Percentiles rank a stretch among this genome's conserved stretches.
Conservation (phyloP, 2,329 filamentous ascomycete genomes). For the Penicillium occitanis region DNA sequence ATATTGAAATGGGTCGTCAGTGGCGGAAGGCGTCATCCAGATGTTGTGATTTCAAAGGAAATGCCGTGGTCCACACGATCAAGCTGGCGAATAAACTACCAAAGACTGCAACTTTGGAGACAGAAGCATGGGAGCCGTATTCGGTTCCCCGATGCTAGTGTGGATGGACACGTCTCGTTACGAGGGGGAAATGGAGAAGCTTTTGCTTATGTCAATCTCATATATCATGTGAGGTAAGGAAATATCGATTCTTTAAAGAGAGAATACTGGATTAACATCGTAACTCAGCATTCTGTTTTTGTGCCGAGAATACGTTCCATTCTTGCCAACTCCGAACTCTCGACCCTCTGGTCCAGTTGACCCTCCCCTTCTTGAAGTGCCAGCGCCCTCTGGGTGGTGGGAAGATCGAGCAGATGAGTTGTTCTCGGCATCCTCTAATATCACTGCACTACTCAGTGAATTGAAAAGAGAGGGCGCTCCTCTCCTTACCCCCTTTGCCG, state of each 20-base stretch:
- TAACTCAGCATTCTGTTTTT: conserved; percentile 42
- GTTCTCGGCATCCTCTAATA: conserved; percentile 39
- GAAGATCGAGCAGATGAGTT: conserved; percentile 39
- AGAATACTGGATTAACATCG: background rate
- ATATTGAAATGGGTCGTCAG: conserved; percentile 47
- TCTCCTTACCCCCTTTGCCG: conserved; percentile 46
- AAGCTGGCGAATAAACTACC: conserved; percentile 35
- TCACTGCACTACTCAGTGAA: conserved; percentile 40
- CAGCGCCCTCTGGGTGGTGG: conserved; percentile 45
- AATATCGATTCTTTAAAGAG: background rate
- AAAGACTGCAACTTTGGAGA: conserved; percentile 39
- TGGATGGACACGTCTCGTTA: conserved; percentile 42
- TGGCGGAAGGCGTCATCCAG: conserved; percentile 44
- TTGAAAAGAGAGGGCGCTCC: conserved; percentile 39
- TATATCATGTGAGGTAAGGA: conserved; percentile 47
- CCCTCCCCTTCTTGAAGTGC: conserved; percentile 40
- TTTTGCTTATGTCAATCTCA: conserved; percentile 46
- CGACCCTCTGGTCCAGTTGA: conserved; percentile 44
- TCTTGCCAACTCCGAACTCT: conserved; percentile 40
- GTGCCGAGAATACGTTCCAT: conserved; percentile 48
- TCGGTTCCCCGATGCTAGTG: conserved; percentile 36
- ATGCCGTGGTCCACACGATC: conserved; percentile 44
- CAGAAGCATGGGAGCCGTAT: conserved; percentile 36
- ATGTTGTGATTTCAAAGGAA: conserved; percentile 42
- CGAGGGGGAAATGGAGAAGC: conserved; percentile 40